A percentile compares a stretch with the other conserved stretches of the same genome.
Conservation (phyloP, 140 eudicot genomes). For the Cichorium intybus region DNA sequence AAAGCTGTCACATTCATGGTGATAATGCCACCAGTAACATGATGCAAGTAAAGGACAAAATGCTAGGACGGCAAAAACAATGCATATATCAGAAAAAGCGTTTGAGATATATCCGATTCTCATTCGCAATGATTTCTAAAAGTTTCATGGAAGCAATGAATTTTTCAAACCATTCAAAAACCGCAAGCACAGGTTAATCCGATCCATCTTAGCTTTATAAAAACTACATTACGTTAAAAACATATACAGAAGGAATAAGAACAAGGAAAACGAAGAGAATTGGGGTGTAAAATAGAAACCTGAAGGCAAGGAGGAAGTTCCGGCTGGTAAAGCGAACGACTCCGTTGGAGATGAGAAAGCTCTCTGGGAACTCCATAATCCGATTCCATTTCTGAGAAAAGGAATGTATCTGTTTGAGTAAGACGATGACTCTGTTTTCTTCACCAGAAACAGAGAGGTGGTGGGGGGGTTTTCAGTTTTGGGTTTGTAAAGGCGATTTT, state of each 20-base stretch:
- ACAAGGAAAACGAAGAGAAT: not conserved
- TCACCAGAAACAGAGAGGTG: conserved; percentile 15
- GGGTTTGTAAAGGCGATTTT: not conserved
- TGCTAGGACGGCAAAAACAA: conserved; percentile 6
- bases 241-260: not conserved
- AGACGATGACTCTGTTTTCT: conserved; percentile 10
- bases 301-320: conserved; percentile 93
- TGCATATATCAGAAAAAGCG: conserved; percentile 14
- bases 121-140: not conserved
- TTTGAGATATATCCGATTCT: conserved; percentile 13
- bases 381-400: conserved; percentile 55
- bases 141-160: conserved; percentile 17
- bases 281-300: conserved; percentile 31
- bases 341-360: conserved; percentile 77
- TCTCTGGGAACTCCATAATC: conserved; percentile 82
- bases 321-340: conserved; percentile 75
- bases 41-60: not conserved
- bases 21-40: conserved; percentile 18
- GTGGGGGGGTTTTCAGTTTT: not conserved
- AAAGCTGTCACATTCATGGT: conserved; percentile 24
- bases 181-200: not conserved
- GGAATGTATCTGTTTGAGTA: not conserved
- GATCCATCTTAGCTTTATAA: conserved; percentile 1
- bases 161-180: conserved; percentile 15
- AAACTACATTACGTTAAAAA: not conserved